Conservation (phyloP, 192 early-diverging fungal genomes). For the Funneliformis mosseae region DNA sequence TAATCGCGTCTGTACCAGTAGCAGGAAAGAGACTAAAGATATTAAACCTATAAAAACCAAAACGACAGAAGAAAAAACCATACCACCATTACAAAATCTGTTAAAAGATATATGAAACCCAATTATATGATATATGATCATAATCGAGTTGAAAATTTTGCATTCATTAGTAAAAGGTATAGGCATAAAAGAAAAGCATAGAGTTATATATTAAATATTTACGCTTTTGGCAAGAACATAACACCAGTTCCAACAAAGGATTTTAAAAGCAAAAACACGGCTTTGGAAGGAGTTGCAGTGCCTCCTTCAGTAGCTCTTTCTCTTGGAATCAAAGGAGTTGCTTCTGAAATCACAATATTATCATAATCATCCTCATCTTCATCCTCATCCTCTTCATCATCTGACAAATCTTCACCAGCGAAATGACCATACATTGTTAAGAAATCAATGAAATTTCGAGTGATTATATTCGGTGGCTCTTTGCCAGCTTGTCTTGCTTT, state of each 20-base stretch:
- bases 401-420: slow-evolving; percentile 89
- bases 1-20: slow-evolving; percentile 69
- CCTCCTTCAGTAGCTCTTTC: slow-evolving; percentile 44
- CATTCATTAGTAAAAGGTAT: background rate
- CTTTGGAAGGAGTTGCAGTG: slow-evolving; percentile 70
- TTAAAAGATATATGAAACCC: background rate
- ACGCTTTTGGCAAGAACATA: slow-evolving; percentile 68
- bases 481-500: slow-evolving; percentile 70
- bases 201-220: slow-evolving; percentile 32
- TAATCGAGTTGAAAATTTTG: background rate
- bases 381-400: slow-evolving; percentile 67
- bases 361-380: slow-evolving; percentile 37
- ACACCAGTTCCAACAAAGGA: slow-evolving; percentile 81
- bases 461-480: slow-evolving; percentile 69
- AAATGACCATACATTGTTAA: slow-evolving; percentile 92
- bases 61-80: slow-evolving; percentile 66
- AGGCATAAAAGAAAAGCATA: background rate
- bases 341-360: slow-evolving; percentile 31
- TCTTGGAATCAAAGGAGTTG: slow-evolving; percentile 45
- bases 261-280: slow-evolving; percentile 78
- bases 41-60: slow-evolving; percentile 70
- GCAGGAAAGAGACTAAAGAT: slow-evolving; percentile 69
- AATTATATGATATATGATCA: background rate
- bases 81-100: slow-evolving; percentile 78
- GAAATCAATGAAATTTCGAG: slow-evolving; percentile 94